Conservation (phyloP, 768 basidiomycete genomes). For the Naematelia aurantialba region DNA sequence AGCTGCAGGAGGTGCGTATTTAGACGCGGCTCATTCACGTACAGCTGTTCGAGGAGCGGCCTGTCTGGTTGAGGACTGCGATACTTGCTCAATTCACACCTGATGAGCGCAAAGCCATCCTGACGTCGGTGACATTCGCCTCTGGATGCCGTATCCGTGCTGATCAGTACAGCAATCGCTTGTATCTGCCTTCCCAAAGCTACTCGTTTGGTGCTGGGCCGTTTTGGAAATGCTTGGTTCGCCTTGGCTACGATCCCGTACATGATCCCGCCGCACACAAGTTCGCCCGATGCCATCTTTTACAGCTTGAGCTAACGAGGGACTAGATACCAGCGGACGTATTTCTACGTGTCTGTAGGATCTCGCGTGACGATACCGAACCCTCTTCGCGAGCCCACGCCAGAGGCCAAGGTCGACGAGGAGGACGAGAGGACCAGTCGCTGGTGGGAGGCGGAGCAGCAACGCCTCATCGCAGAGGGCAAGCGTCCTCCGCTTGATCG, state of each 20-base stretch:
- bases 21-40: background rate
- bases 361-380: background rate
- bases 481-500: slow-evolving; percentile 26
- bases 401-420: slow-evolving; percentile 24
- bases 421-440: slow-evolving; percentile 10
- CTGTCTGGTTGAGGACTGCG: slow-evolving; percentile 84
- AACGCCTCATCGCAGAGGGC: slow-evolving; percentile 15
- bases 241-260: slow-evolving; percentile 85
- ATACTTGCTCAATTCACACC: slow-evolving; percentile 75
- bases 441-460: slow-evolving; percentile 31
- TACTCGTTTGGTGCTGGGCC: slow-evolving; percentile 93
- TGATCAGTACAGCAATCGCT: slow-evolving; percentile 64
- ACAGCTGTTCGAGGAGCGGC: slow-evolving; percentile 59
- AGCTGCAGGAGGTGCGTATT: background rate
- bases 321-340: slow-evolving; percentile 82
- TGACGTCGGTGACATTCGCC: slow-evolving; percentile 60
- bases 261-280: slow-evolving; percentile 62
- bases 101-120: slow-evolving; percentile 65
- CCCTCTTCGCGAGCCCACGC: slow-evolving; percentile 23
- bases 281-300: slow-evolving; percentile 43
- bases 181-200: slow-evolving; percentile 68
- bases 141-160: background rate
- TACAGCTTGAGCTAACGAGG: background rate
- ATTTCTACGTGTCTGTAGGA: slow-evolving; percentile 69
- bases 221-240: slow-evolving; percentile 82